Percentiles rank a stretch among this genome's conserved stretches.
phyloP scores from a whole-genome alignment of 2,329 filamentous ascomycete genomes.

The Colletotrichum higginsianum region DNA sequence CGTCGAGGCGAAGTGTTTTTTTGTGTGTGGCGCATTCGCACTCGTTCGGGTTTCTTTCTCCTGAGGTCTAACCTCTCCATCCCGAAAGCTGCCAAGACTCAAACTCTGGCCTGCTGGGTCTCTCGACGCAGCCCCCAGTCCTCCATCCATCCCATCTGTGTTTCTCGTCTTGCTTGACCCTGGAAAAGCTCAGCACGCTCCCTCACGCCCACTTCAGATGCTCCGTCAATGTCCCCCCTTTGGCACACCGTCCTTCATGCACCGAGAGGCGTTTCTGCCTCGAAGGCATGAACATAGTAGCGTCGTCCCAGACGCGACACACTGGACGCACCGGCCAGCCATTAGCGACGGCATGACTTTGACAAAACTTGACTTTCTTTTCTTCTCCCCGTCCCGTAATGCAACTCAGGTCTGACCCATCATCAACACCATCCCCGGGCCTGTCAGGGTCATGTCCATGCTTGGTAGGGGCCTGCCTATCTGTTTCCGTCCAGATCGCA shows the following conservation, averaged over 20 bases:
- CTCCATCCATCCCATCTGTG: slow-evolving; percentile 31
- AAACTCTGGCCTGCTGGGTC: not conserved
- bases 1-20: slow-evolving; percentile 6
- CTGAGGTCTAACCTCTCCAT: not conserved
- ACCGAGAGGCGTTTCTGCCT: slow-evolving; percentile 32
- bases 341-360: slow-evolving; percentile 33
- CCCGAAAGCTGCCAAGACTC: not conserved
- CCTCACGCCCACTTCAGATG: slow-evolving; percentile 29
- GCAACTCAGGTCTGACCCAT: slow-evolving; percentile 26
- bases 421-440: not conserved
- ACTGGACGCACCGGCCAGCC: slow-evolving; percentile 30
- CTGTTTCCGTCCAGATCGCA: slow-evolving; percentile 16
- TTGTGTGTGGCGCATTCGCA: not conserved
- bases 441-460: slow-evolving; percentile 26
- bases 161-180: slow-evolving; percentile 20
- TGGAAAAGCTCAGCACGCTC: slow-evolving; percentile 11
- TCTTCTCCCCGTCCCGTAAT: slow-evolving; percentile 4
- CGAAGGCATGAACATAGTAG: slow-evolving; percentile 35
- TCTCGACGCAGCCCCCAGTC: not conserved
- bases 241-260: slow-evolving; percentile 22
- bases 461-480: slow-evolving; percentile 19
- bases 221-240: slow-evolving; percentile 20
- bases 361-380: slow-evolving; percentile 28
- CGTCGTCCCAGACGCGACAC: slow-evolving; percentile 37
- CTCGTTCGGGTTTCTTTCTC: not conserved